phyloP scores from a whole-genome alignment of 2,329 filamentous ascomycete species.

The Hypoxylon sp. region DNA sequence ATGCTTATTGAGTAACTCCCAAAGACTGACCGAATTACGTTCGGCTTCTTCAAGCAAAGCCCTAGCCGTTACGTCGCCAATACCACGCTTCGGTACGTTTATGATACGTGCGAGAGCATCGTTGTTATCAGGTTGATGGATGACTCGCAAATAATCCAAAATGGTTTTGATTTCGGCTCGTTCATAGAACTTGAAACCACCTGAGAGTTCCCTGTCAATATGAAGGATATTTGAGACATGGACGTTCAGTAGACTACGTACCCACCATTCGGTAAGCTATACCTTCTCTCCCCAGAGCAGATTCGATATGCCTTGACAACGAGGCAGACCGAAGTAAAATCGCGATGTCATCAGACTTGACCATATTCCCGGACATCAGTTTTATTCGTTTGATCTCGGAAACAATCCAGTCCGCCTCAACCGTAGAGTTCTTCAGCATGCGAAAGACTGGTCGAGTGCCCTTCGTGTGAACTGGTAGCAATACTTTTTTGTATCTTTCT shows the following conservation, averaged over 20 bases:
- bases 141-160: constrained; percentile 88
- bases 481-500: constrained; percentile 81
- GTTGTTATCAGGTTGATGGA: constrained; percentile 88
- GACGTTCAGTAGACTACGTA: constrained; percentile 47
- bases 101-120: constrained; percentile 88
- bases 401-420: constrained; percentile 91
- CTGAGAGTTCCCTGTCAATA: constrained; percentile 47
- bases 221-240: not conserved
- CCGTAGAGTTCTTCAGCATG: constrained; percentile 76
- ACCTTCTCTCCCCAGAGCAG: constrained; percentile 82
- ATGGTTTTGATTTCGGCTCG: constrained; percentile 89
- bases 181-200: constrained; percentile 91
- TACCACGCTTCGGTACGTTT: constrained; percentile 84
- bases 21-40: constrained; percentile 76
- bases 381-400: constrained; percentile 82
- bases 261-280: constrained; percentile 94
- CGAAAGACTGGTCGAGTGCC: constrained; percentile 87
- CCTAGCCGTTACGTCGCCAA: constrained; percentile 85
- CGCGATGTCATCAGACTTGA: constrained; percentile 84
- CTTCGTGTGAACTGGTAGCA: constrained; percentile 84
- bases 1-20: constrained; percentile 76
- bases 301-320: constrained; percentile 88
- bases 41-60: constrained; percentile 83
- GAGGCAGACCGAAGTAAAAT: constrained; percentile 88
- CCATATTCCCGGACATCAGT: constrained; percentile 79